Evolutionary conservation across 1,284 basidiomycete genomes (phyloP).

Genomic region (Microbotryum lychnidis-dioicae): DNA sequence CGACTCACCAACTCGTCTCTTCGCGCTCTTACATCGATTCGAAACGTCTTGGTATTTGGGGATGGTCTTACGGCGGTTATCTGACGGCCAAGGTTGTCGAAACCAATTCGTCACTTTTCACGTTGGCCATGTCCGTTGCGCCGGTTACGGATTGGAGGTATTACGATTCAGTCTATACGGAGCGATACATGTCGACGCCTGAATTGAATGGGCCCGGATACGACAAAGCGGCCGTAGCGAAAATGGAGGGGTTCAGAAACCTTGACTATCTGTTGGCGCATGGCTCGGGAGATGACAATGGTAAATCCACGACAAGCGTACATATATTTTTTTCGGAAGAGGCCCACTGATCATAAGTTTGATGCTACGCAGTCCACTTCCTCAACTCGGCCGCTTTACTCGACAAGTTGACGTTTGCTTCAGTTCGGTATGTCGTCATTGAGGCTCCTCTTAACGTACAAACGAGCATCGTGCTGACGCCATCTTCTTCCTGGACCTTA

Average conservation of each 20-base stretch:
- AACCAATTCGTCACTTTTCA: constrained; percentile 28
- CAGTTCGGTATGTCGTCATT: constrained; percentile 50
- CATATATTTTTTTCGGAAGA: too few species aligned
- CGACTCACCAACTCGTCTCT: constrained; percentile 45
- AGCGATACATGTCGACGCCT: constrained; percentile 91
- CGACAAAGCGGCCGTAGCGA: constrained; percentile 69
- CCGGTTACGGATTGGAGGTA: constrained; percentile 48
- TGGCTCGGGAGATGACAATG: constrained; percentile 86
- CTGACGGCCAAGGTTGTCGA: constrained; percentile 88
- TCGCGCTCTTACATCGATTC: constrained; percentile 50
- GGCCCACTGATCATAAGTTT: too few species aligned
- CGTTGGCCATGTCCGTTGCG: constrained; percentile 78
- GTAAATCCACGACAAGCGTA: constrained; percentile 17
- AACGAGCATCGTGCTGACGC: not conserved
- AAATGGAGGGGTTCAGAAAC: constrained; percentile 71
- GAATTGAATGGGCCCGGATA: constrained; percentile 71
- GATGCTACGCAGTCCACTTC: constrained; percentile 57
- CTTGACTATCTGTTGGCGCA: constrained; percentile 79
- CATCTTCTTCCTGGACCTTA: not conserved
- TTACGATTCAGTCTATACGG: constrained; percentile 48
- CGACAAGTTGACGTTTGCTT: constrained; percentile 75
- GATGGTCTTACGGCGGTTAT: constrained; percentile 92
- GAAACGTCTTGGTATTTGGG: constrained; percentile 83
- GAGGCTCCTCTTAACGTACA: not conserved
- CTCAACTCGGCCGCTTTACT: constrained; percentile 81